Conservation (phyloP, 257 asterid genomes). For the Lantana camara region DNA sequence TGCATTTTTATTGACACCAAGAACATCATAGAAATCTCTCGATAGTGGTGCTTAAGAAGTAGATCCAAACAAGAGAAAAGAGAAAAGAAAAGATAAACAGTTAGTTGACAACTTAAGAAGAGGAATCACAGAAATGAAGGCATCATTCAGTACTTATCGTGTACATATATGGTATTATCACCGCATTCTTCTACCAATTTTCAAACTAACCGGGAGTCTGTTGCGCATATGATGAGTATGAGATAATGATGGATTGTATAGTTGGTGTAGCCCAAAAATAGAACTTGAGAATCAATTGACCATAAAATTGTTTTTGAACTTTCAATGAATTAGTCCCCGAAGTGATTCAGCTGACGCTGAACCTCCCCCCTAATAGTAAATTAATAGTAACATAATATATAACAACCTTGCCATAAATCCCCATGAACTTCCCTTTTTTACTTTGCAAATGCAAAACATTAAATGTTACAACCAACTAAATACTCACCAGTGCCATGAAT, state of each 20-base stretch:
- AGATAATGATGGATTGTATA: not conserved
- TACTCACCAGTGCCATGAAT: conserved; percentile 78
- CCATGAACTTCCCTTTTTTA: not conserved
- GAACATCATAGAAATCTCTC: conserved; percentile 75
- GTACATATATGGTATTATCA: not conserved
- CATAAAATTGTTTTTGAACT: too few species aligned
- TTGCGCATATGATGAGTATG: too few species aligned
- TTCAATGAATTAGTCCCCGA: too few species aligned
- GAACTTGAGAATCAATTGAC: too few species aligned
- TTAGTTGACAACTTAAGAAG: conserved; percentile 2
- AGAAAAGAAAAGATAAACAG: not conserved
- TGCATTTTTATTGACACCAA: conserved; percentile 73
- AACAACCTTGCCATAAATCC: too few species aligned
- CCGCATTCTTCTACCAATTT: too few species aligned
- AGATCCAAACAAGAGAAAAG: conserved; percentile 6
- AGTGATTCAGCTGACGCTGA: too few species aligned
- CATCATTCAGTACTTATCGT: not conserved
- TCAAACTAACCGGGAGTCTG: too few species aligned
- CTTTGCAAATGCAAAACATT: not conserved
- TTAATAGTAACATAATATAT: too few species aligned
- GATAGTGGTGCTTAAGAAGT: conserved; percentile 47
- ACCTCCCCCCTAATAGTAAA: too few species aligned
- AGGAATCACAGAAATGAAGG: conserved; percentile 8
- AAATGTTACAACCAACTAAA: not conserved
- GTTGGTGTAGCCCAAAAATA: not conserved